These are phyloP conservation scores for Chytriomyces sp. DNA, from an alignment of 192 early-diverging fungal genomes.

Conservation along the genomic window DNA sequence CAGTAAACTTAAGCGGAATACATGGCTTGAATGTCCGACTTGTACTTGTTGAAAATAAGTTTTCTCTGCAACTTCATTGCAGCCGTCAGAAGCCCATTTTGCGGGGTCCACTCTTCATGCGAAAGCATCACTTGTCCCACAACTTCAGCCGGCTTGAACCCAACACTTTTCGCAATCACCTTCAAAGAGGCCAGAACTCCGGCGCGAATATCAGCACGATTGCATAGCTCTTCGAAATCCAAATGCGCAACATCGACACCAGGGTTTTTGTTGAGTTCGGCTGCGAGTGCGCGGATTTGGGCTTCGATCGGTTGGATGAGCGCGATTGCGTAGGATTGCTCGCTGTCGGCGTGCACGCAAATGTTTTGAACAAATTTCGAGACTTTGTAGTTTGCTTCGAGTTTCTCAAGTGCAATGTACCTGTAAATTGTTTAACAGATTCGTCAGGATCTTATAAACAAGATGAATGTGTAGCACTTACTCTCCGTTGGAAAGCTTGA, in stretches of 20 bases:
- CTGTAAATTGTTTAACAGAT: neutral
- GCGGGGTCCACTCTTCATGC: constrained; percentile 87
- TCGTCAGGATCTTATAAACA: neutral
- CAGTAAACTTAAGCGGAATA: constrained; percentile 41
- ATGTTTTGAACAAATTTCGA: constrained; percentile 74
- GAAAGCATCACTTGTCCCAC: constrained; percentile 70
- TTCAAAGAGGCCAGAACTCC: constrained; percentile 63
- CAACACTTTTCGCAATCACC: constrained; percentile 63
- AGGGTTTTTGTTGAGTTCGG: constrained; percentile 26
- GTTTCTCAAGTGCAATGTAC: constrained; percentile 89
- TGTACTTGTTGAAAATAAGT: constrained; percentile 73
- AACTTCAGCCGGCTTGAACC: constrained; percentile 76
- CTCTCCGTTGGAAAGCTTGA: constrained; percentile 89
- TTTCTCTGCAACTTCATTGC: constrained; percentile 90
- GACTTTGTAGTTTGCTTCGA: constrained; percentile 88
- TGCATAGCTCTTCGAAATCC: constrained; percentile 62
- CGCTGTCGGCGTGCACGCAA: constrained; percentile 67
- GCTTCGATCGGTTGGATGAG: constrained; percentile 73
- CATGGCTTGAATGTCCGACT: constrained; percentile 61
- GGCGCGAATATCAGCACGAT: constrained; percentile 35
- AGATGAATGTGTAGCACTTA: neutral
- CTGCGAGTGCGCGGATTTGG: constrained; percentile 33
- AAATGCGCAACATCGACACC: constrained; percentile 34
- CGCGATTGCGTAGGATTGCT: constrained; percentile 74
- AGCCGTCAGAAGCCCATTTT: constrained; percentile 84